A percentile compares a stretch with the other conserved stretches of the same genome.
phyloP scores from a whole-genome alignment of 2,329 filamentous ascomycete species.

The Aspergillus luchuensis region DNA sequence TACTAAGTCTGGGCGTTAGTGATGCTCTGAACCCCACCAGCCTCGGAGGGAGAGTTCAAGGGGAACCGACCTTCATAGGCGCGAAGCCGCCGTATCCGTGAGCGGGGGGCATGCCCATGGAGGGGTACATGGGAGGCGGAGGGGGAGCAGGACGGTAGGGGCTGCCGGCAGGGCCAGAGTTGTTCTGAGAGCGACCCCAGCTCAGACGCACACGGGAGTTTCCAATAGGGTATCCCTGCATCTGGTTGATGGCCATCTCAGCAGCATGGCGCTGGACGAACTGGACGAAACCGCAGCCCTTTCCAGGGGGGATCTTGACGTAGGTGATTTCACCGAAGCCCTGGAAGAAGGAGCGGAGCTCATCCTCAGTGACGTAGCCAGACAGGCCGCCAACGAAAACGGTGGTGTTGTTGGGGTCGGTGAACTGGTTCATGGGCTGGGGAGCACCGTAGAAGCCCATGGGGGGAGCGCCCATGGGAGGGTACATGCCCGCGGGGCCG shows the following conservation, averaged over 20 bases:
- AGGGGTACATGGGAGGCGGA: slow-evolving; percentile 71
- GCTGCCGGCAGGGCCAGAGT: slow-evolving; percentile 92
- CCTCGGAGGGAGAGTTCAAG: neutral
- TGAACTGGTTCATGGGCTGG: slow-evolving; percentile 98
- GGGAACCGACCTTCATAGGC: slow-evolving; percentile 63
- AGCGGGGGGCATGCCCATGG: slow-evolving; percentile 67
- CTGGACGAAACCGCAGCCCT: slow-evolving; percentile 98
- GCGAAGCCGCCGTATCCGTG: slow-evolving; percentile 66
- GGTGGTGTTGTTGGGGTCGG: slow-evolving; percentile 98
- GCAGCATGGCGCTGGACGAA: slow-evolving; percentile 98
- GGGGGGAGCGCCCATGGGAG: slow-evolving; percentile 66
- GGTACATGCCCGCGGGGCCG: slow-evolving; percentile 64
- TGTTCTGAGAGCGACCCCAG: slow-evolving; percentile 98
- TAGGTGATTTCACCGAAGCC: slow-evolving; percentile 99
- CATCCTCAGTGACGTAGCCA: slow-evolving; percentile 97
- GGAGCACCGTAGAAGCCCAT: slow-evolving; percentile 67
- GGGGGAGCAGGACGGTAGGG: slow-evolving; percentile 89
- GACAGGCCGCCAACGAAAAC: slow-evolving; percentile 97
- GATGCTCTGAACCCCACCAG: slow-evolving; percentile 23
- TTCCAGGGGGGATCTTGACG: slow-evolving; percentile 98
- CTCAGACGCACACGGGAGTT: slow-evolving; percentile 97
- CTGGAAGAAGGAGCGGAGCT: slow-evolving; percentile 99
- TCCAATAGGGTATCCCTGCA: slow-evolving; percentile 99
- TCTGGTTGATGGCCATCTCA: slow-evolving; percentile 99
- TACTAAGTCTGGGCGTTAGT: slow-evolving; percentile 21